Percentiles rank a stretch among this genome's conserved stretches.
Evolutionary conservation across 441 rosid species (phyloP).

Genomic region (Pelargonium fulgidum): DNA sequence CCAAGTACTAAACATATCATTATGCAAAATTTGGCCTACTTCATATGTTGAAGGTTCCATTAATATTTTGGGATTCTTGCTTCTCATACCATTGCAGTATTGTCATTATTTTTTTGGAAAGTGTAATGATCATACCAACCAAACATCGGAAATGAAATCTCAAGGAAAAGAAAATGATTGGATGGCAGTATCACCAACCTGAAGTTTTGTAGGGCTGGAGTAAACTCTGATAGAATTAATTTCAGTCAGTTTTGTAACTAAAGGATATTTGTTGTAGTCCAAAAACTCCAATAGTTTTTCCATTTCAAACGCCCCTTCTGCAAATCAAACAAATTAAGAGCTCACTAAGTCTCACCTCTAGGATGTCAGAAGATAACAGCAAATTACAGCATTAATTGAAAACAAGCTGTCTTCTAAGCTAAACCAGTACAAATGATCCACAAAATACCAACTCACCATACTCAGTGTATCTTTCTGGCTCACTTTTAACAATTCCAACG

Average conservation of each 20-base stretch:
- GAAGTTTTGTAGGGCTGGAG: conserved; percentile 69
- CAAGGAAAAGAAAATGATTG: background rate
- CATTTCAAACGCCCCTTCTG: conserved; percentile 53
- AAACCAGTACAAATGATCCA: background rate
- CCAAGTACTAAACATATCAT: no score
- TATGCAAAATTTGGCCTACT: no score
- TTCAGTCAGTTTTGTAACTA: conserved; percentile 68
- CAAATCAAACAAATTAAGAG: conserved; percentile 26
- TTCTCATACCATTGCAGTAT: no score
- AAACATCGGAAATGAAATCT: no score
- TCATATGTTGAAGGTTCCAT: no score
- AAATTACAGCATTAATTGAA: conserved; percentile 6
- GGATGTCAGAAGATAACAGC: conserved; percentile 10
- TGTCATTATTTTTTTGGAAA: no score
- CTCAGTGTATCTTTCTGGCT: conserved; percentile 60
- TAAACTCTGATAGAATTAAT: conserved; percentile 59
- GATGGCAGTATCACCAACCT: conserved; percentile 40
- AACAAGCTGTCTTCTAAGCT: no score
- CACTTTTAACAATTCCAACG: conserved; percentile 73
- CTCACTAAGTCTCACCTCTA: conserved; percentile 14
- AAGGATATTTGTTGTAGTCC: conserved; percentile 64
- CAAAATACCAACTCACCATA: conserved; percentile 50
- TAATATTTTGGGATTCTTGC: no score
- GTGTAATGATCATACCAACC: no score
- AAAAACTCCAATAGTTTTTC: conserved; percentile 56